These are phyloP conservation scores for Tremella fuciformis DNA, from an alignment of 768 basidiomycete genomes.

Conservation along the genomic window DNA sequence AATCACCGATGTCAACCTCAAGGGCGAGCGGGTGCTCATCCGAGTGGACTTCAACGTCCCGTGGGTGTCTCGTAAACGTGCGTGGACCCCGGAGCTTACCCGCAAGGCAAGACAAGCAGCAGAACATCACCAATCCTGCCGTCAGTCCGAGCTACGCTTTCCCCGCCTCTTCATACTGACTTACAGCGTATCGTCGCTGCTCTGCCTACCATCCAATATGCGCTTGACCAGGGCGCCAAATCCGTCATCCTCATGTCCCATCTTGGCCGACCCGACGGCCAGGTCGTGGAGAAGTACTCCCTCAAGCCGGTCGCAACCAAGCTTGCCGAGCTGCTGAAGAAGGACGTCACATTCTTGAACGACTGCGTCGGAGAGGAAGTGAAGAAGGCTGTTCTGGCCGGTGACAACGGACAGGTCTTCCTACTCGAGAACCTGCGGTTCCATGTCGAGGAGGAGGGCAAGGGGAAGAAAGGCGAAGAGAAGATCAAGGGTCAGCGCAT, in stretches of 20 bases:
- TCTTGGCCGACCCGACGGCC: conserved; percentile 93
- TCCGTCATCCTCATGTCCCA: conserved; percentile 94
- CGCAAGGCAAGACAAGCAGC: conserved; percentile 64
- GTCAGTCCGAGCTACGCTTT: conserved; percentile 57
- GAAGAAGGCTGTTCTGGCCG: conserved; percentile 70
- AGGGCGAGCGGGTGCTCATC: conserved; percentile 57
- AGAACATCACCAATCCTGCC: conserved; percentile 92
- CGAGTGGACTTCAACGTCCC: conserved; percentile 51
- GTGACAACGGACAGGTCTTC: conserved; percentile 63
- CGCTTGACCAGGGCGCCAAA: conserved; percentile 75
- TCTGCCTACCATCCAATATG: conserved; percentile 90
- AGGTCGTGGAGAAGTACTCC: conserved; percentile 81
- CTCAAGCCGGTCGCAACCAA: conserved; percentile 79
- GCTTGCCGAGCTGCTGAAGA: conserved; percentile 69
- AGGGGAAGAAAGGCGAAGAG: conserved; percentile 80
- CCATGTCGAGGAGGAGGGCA: conserved; percentile 98
- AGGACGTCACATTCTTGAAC: conserved; percentile 71
- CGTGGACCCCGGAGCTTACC: conserved; percentile 3
- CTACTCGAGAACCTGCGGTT: conserved; percentile 97
- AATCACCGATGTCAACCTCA: conserved; percentile 85
- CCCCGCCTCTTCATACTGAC: conserved; percentile 2
- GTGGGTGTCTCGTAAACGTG: conserved; percentile 12
- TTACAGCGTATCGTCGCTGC: conserved; percentile 91
- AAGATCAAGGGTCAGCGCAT: conserved; percentile 71
- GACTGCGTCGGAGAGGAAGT: conserved; percentile 85